phyloP scores from a whole-genome alignment of 352 stramenopile genomes.

The Globisporangium rhizosaccharum region DNA sequence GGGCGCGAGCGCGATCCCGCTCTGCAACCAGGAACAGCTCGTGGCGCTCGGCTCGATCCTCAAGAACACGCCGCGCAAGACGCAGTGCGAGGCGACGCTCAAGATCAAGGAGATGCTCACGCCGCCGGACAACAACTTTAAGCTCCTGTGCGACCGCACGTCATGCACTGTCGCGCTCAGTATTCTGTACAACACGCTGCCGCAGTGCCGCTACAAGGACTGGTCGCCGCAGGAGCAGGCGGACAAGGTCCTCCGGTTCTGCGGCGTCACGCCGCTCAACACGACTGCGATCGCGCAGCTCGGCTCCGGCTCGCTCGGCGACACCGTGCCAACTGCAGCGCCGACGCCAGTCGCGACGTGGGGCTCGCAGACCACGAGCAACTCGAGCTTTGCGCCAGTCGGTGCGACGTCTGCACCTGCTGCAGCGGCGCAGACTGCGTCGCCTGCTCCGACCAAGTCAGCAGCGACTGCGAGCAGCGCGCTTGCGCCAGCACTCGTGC shows the following conservation, averaged over 20 bases:
- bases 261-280: slow-evolving; percentile 39
- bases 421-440: slow-evolving; percentile 16
- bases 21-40: slow-evolving; percentile 41
- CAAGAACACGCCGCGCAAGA: slow-evolving; percentile 46
- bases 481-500: slow-evolving; percentile 16
- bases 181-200: slow-evolving; percentile 50
- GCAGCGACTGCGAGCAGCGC: slow-evolving; percentile 7
- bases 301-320: slow-evolving; percentile 9
- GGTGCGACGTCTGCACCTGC: slow-evolving; percentile 29
- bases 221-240: slow-evolving; percentile 40
- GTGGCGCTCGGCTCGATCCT: slow-evolving; percentile 27
- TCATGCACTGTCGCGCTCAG: slow-evolving; percentile 51
- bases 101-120: slow-evolving; percentile 46
- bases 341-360: slow-evolving; percentile 15
- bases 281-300: slow-evolving; percentile 11
- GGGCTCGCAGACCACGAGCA: slow-evolving; percentile 16
- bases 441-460: slow-evolving; percentile 15
- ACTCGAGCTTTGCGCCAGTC: slow-evolving; percentile 28
- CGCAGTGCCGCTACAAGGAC: slow-evolving; percentile 53
- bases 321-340: slow-evolving; percentile 2
- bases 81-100: slow-evolving; percentile 41
- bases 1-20: slow-evolving; percentile 27
- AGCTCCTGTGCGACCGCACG: slow-evolving; percentile 33
- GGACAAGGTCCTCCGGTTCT: slow-evolving; percentile 39
- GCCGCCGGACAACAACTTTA: slow-evolving; percentile 20